These are phyloP conservation scores for Trifolium fragiferum DNA, from an alignment of 306 rosid genomes.

Conservation along the genomic window DNA sequence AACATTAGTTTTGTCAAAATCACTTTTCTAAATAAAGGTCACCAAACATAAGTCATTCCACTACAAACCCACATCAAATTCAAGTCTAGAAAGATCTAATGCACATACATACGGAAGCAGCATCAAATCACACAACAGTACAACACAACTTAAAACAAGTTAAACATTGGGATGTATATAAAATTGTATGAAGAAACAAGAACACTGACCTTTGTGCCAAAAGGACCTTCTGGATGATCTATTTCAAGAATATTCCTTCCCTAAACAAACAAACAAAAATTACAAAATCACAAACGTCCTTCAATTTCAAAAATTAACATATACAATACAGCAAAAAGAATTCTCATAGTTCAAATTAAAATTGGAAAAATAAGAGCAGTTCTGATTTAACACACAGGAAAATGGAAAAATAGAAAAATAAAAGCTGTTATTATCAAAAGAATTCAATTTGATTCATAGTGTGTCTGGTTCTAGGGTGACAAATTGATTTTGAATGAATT, in stretches of 20 bases:
- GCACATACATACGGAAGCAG: neutral
- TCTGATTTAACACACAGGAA: neutral
- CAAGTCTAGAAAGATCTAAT: conserved; percentile 16
- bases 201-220: conserved; percentile 81
- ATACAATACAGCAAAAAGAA: neutral
- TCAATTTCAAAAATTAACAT: neutral
- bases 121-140: neutral
- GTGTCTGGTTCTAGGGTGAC: too few species aligned
- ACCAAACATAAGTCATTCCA: neutral
- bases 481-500: too few species aligned
- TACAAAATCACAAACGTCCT: neutral
- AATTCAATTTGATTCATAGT: neutral
- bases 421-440: neutral
- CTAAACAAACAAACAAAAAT: conserved; percentile 42
- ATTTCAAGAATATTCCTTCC: conserved; percentile 67
- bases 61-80: conserved; percentile 12
- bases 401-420: neutral
- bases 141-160: neutral
- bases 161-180: neutral
- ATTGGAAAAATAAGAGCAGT: neutral
- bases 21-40: neutral
- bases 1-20: conserved; percentile 10
- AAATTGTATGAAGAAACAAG: neutral
- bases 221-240: conserved; percentile 75
- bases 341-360: neutral